These are phyloP conservation scores for Cladosporium sp. DNA, from an alignment of 2,329 filamentous ascomycete genomes.

Conservation along the genomic window DNA sequence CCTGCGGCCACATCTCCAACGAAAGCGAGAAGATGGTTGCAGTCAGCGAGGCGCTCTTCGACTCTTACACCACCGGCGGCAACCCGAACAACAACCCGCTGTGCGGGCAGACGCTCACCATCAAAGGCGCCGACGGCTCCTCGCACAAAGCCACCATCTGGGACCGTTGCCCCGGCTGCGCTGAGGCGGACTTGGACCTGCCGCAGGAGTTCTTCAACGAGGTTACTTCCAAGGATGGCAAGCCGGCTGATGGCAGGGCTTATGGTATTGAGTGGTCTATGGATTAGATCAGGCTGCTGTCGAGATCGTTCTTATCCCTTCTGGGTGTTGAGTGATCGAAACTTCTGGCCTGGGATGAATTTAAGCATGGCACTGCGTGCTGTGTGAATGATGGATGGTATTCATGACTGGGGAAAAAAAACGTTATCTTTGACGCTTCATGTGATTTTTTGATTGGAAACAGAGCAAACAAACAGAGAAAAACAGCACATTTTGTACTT, in stretches of 20 bases:
- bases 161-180: slow-evolving; percentile 75
- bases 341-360: too few species aligned
- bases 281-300: slow-evolving; percentile 20
- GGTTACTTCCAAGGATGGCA: slow-evolving; percentile 22
- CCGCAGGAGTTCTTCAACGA: slow-evolving; percentile 40
- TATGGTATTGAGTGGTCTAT: slow-evolving; percentile 41
- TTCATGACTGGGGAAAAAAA: too few species aligned
- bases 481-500: too few species aligned
- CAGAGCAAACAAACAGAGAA: too few species aligned
- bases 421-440: too few species aligned
- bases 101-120: slow-evolving; percentile 66
- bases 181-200: slow-evolving; percentile 54
- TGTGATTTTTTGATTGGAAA: too few species aligned
- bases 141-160: slow-evolving; percentile 56
- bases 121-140: slow-evolving; percentile 55
- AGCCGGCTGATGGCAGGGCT: slow-evolving; percentile 37
- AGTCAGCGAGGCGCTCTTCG: slow-evolving; percentile 63
- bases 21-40: slow-evolving; percentile 63
- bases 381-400: too few species aligned
- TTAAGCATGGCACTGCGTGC: too few species aligned
- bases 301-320: too few species aligned
- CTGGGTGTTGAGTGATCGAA: too few species aligned
- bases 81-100: slow-evolving; percentile 62
- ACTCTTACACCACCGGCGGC: slow-evolving; percentile 28
- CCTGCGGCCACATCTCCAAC: slow-evolving; percentile 62